Base-by-base conservation (phyloP, 2,329 filamentous ascomycete species). In the Colletotrichum tropicale region DNA sequence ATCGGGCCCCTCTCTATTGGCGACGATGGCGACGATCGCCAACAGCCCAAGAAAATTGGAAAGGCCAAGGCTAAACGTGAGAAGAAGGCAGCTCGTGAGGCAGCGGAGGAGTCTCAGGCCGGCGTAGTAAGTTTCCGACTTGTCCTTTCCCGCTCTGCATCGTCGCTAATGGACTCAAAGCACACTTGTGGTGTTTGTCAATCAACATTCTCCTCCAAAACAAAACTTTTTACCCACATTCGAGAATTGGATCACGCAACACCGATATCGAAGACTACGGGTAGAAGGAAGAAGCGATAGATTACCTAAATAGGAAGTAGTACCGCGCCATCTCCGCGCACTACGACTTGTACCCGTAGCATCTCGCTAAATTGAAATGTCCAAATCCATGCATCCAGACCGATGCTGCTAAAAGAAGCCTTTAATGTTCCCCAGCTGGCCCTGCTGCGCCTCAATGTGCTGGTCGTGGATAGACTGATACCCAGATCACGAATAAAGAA, bases 191-290 rank as follows among this genome's bases (percentile, higher is more conserved):
- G 83, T 30, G 82, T 86, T 18, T 91, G 90, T 78, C 81, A 84
- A 4, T 84, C 85, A 73, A 77, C 74, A 1, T 91, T 91, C 71
- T 78, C 90, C 0, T 95, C 93, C 2, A 93, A 92, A 78, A 94
- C 91, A 8, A 92, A 92, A 78, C 84, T 98, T 21, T 96, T 96
- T 82, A 87, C 90, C 68, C 95, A 98, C 83, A 88, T 97, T 74
- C 91, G 91, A 77, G 89, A 92, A 12, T 84, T 90, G 21, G 86
- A 86, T 12, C 94, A 97, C 85, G 94, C 93, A 8, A 90, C 91
- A 62, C 70, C 58, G 84, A 81, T 77, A 74, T 30, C 28, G 28
- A 70, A 36, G 62, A 75, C 26, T 38, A 55, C 5, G 75, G 43
- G 80, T 5, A 87, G 84, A 78, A 88, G 85, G 75, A 84, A 84